Evolutionary conservation across 495 filamentous ascomycete genomes (phyloP), one percentile per base, ranked within the genome.

Genomic region (Emericellopsis terricola): DNA sequence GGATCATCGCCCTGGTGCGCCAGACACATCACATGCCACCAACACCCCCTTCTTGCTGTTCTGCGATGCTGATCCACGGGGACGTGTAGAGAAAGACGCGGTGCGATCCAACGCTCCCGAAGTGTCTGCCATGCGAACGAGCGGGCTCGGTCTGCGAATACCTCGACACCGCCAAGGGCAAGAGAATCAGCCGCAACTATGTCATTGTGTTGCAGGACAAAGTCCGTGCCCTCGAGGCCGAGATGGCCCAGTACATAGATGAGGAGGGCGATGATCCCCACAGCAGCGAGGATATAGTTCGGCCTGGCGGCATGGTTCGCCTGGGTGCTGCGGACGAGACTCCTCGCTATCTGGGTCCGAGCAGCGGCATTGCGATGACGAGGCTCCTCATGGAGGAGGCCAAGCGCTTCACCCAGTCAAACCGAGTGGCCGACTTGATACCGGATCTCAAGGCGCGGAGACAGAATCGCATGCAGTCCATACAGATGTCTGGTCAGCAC

Each of bases 381-480:
- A 72, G 86, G 21, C 58, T 94, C 44, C 79, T 96, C 18, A 92
- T 96, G 74, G 84, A 93, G 49, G 72, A 92, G 45, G 86, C 86
- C 29, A 96, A 87, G 45, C 75, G 79, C 38, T 83, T 81, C 40
- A 85, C 78, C 19, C 76, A 81, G 38, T 72, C 78, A 2, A 81
- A 79, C 50, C 79, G 72, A 38, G 92, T 94, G 55, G 76, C 79
- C 34, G 82, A 92, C 45, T 70, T 94, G 18, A 71, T 89, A n/a
- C 76, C 82, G 4, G 75, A 78, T 38, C 61, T 78, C 24, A 40
- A 36, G 8, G 43, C 40, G 2, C 39, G 49, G 24, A 41, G 51
- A 15, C 40, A 46, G 2, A 54, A 50, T 3, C 42, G 41, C 11
- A 38, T 43, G 28, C 47, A 49, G 18, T 44, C 52, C n/a, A 55